These are phyloP conservation scores for Debaryomycetaceae sp. DNA, from an alignment of 1,139 yeast species.

Conservation along the genomic window DNA sequence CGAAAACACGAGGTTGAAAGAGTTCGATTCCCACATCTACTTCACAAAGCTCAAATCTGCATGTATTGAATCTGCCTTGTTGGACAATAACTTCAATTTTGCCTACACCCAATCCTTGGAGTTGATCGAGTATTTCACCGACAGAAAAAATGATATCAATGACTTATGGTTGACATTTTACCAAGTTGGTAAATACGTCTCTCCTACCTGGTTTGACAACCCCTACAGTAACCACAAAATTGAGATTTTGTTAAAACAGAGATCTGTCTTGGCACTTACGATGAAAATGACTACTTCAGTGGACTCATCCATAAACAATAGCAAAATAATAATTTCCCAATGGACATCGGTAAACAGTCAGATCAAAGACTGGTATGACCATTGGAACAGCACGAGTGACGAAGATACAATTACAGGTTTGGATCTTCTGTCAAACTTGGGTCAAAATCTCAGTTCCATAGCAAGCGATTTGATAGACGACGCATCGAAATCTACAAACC, in stretches of 20 bases:
- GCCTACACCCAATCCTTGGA: constrained; percentile 42
- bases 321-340: constrained; percentile 32
- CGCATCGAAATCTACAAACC: constrained; percentile 31
- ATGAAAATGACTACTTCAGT: constrained; percentile 24
- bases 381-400: background rate
- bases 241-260: constrained; percentile 35
- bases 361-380: constrained; percentile 20
- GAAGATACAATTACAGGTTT: background rate
- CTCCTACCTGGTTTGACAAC: constrained; percentile 45
- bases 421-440: background rate
- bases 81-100: constrained; percentile 50
- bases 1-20: constrained; percentile 6
- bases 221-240: constrained; percentile 17
- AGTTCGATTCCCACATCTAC: constrained; percentile 11
- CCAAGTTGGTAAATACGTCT: constrained; percentile 56
- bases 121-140: constrained; percentile 22
- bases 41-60: constrained; percentile 42
- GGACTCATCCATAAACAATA: constrained; percentile 23
- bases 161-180: constrained; percentile 60
- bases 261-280: constrained; percentile 47
- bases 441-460: constrained; percentile 7
- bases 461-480: constrained; percentile 33
- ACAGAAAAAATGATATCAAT: constrained; percentile 18
- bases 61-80: constrained; percentile 58
- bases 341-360: constrained; percentile 31